Evolutionary conservation across 352 stramenopile species (phyloP), one percentile per base, ranked within the genome.

Genomic region (Phytophthora litchii): DNA sequence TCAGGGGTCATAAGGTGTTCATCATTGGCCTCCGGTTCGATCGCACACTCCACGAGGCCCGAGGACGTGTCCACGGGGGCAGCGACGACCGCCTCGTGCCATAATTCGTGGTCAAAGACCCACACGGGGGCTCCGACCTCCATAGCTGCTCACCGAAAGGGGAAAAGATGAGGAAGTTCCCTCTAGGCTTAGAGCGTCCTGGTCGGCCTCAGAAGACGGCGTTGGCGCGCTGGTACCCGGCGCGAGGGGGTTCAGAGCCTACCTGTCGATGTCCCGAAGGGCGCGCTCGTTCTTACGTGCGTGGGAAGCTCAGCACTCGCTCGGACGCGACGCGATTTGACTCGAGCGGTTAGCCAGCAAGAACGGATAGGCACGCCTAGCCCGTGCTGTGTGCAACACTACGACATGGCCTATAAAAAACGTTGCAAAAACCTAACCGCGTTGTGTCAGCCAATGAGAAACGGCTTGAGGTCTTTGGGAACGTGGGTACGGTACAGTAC

Each of bases 101-200:
- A 94, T 35, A 90, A n/a, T 25, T 79, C 61, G 38, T 76, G 61
- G 45, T 89, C 73, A 38, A 91, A 83, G 57, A 89, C 81, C 86
- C 86, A 94, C 41, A 94, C 82, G 32, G 81, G 63, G 14, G 83
- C 67, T 16, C 86, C 80, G 47, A 86, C 71, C 46, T 94, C 83
- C 85, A 94, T 94, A 1, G 16, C 27, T 45, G 27, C 55, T 48
- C 20, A 37, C 48, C 38, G 25, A 48, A 34, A 40, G 23, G 23
- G 23, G 5, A 54, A 34, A 2, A 20, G 5, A 36, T 45, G 25
- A 25, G 23, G 25, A 36, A 45, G 17, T 14, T 34, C 42, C 45
- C 29, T 19, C 31, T 31, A 11, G 38, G 19, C 9, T 46, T 20
- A 53, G 31, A n/a, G 16, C 45, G 23, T 54, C 54, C 47, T 53